Evolutionary conservation across 2,329 filamentous ascomycete species (phyloP).

Genomic region (Aspergillus fumigatiaffinis): DNA sequence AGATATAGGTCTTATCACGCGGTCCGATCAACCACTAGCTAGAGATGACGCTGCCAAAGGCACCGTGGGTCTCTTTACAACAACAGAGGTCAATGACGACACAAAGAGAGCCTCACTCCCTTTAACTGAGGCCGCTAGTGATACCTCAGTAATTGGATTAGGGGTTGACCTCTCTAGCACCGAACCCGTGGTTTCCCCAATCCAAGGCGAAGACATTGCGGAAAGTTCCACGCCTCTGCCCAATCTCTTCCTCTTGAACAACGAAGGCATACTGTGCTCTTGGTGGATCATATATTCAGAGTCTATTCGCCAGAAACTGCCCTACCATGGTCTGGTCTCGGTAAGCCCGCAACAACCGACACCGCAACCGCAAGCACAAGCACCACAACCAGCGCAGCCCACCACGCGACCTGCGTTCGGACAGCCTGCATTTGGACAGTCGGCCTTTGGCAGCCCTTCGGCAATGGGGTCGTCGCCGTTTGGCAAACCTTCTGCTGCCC

Average conservation of each 20-base stretch:
- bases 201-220: constrained; percentile 71
- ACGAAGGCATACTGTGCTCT: constrained; percentile 76
- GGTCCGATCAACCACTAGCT: constrained; percentile 65
- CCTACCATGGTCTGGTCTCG: constrained; percentile 67
- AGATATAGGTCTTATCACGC: constrained; percentile 74
- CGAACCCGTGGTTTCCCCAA: constrained; percentile 73
- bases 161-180: constrained; percentile 79
- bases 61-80: constrained; percentile 65
- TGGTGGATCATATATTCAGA: constrained; percentile 95
- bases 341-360: constrained; percentile 25
- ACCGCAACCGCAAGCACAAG: constrained; percentile 28
- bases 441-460: constrained; percentile 20
- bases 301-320: constrained; percentile 69
- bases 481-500: constrained; percentile 19
- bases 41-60: constrained; percentile 56
- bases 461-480: constrained; percentile 29
- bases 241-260: constrained; percentile 77
- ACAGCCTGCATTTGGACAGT: constrained; percentile 9
- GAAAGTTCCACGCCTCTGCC: constrained; percentile 78
- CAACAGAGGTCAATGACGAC: constrained; percentile 57
- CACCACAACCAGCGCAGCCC: constrained; percentile 15
- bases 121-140: constrained; percentile 59
- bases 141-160: constrained; percentile 75
- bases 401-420: constrained; percentile 23
- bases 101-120: constrained; percentile 75